Base-by-base conservation (phyloP, 345 rosid species). In the Trapa incisa region DNA sequence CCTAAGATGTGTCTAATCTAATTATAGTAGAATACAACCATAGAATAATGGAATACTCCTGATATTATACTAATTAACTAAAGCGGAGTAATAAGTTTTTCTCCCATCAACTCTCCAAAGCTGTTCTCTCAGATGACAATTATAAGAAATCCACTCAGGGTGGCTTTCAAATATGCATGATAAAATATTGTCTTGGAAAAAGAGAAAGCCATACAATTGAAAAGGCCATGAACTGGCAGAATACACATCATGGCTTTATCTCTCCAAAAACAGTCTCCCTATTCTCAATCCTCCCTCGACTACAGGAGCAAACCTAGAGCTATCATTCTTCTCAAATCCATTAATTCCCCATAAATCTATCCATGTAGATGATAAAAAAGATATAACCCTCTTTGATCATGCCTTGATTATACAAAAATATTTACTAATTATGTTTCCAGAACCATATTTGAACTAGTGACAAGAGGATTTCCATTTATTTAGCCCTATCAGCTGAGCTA, bases 171-270 rank as follows among this genome's bases (percentile, higher is more conserved):
- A 38, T 39, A 38, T 37, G 43, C 33, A 38, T 10, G 60, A n/a
- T 64, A 64, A 64, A 15, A 64, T 64, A 41, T 38, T 38, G 33
- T 4, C 47, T 64, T 39, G 10, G 47, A 42, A 48, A 13, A 41
- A 7, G 58, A 35, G 41, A 11, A 33, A 53, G 32, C 22, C 63
- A 38, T 29, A 54, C 8, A 62, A 65, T 65, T 43, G 74, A 58
- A 47, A 69, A 53, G 69, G 43, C 74, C 74, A 57, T 14, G 47
- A 71, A 32, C n/a, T 47, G 62, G 74, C 66, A 69, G 65, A 42
- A 60, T 71, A 65, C 74, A 65, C 56, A 65, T 71, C 74, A 47
- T 61, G 64, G 69, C 1, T 57, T 69, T 56, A 57, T 57, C 33
- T 57, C 60, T 71, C 61, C 47, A 37, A 64, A 37, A 45, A 58